Base-by-base conservation (phyloP, 2,329 filamentous ascomycete genomes). In the Microcera coccophila region DNA sequence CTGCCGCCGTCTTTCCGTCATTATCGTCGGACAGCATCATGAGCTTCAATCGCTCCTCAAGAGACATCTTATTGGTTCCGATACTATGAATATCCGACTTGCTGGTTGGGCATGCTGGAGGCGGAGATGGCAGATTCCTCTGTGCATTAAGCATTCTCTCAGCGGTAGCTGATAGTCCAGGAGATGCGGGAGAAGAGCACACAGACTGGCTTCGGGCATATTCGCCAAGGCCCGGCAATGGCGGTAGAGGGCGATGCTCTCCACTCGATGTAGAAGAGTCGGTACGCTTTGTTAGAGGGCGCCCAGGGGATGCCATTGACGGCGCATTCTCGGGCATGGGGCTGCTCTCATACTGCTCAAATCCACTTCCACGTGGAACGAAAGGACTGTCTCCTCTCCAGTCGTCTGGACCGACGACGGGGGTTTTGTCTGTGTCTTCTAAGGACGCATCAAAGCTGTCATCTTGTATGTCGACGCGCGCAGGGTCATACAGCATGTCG, bases 371-470 rank as follows among this genome's bases (percentile, higher is more conserved):
- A 14, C 57, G 59, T 20, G 54, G 53, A n/a, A 61, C 55, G 40
- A 66, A 55, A 7, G 80, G 56, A 74, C 82, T 62, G 69, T 87
- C 69, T 70, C 90, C 87, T 50, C 87, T 82, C 93, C 93, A 98
- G 62, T 96, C 90, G 58, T 97, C 93, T 1, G 93, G 93, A 17
- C 94, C 80, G n/a, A 98, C 91, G 10, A 98, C 93, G 0, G 93
- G 93, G 1, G 93, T 97, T 73, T 97, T 97, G 60, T 95, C 89
- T 4, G 89, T 91, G 60, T 97, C 91, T 66, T 97, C 91, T 2
- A 97, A 76, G 5, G 90, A 95, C 12, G 88, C 91, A 66, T 97
- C 91, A 55, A 97, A 97, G 69, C 91, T 96, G 61, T 96, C 91
- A 32, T 91, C 87, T 44, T 71, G 68, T 19, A 65, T 54, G 16